Base-by-base conservation (phyloP, 306 rosid genomes). In the Casuarina cunninghamiana region DNA sequence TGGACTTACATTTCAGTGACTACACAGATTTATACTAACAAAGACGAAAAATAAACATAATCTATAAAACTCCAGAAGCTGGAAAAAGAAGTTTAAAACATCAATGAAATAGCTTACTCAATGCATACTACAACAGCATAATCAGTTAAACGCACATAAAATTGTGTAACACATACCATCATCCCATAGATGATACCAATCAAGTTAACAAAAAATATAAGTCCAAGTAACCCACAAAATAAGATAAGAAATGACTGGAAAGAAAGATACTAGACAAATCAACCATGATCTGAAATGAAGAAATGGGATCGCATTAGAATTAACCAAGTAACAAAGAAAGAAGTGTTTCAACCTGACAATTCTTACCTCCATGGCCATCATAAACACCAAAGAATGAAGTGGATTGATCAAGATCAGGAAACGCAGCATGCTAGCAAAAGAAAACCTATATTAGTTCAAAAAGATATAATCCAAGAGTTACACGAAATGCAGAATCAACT, bases 311-410 rank as follows among this genome's bases (percentile, higher is more conserved):
- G 53, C 77, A 45, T 74, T 45, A 76, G 41, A 72, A 58, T 19
- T 72, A 61, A 39, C 74, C 55, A 48, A 77, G 81, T 70, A 54
- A 51, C 48, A 81, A 41, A 71, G 42, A 78, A 51, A 26, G 46
- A 39, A 57, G 57, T 63, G 79, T 57, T 45, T 50, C 44, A 86
- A 73, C 75, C 45, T 70, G 45, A 74, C 50, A 81, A 70, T 73
- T 87, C 85, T 88, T 88, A 95, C 99, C 97, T 93, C 99, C 99
- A 83, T 95, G 97, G 75, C 97, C 99, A 87, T 95, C 97, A 79
- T 86, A 95, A 80, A 95, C 99, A 83, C 97, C 97, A 80, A 93
- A 95, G 90, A 95, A 95, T 2, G 99, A 95, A 78, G 97, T 91
- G 61, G 91, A 81, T 11, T 54, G 85, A 90, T 90, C 99, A 78